Evolutionary conservation across 768 basidiomycete species (phyloP).

Genomic region (Lentinula guzmanii): DNA sequence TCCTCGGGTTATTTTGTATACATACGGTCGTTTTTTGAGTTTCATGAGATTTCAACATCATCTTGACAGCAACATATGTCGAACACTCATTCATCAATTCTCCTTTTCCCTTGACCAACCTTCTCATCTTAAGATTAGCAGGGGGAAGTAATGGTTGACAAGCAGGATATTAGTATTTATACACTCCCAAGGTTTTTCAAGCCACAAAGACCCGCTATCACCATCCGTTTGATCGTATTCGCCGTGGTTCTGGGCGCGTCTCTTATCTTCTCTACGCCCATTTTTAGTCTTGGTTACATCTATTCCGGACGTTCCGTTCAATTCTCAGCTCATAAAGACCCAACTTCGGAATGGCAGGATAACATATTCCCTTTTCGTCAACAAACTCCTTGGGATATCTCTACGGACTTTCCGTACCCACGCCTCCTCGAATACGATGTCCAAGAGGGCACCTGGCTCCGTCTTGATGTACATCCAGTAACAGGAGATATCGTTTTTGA

Average conservation of each 20-base stretch:
- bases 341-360: slow-evolving; percentile 5
- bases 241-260: neutral
- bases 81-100: no score
- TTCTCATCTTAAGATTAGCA: no score
- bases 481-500: slow-evolving; percentile 71
- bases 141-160: neutral
- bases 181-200: neutral
- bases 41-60: no score
- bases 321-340: no score
- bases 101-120: no score
- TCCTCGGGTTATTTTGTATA: neutral
- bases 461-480: slow-evolving; percentile 66
- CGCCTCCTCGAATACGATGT: slow-evolving; percentile 65
- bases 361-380: slow-evolving; percentile 59
- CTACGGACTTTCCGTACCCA: slow-evolving; percentile 66
- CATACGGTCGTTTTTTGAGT: no score
- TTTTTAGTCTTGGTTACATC: neutral
- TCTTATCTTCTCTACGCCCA: neutral
- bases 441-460: slow-evolving; percentile 69
- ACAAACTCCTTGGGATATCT: slow-evolving; percentile 66
- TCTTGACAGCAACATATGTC: no score
- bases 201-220: neutral
- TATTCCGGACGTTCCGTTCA: neutral
- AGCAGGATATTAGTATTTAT: neutral
- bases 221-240: neutral